Base-by-base conservation (phyloP, 1,139 yeast species). In the Eremothecium gossypii region DNA sequence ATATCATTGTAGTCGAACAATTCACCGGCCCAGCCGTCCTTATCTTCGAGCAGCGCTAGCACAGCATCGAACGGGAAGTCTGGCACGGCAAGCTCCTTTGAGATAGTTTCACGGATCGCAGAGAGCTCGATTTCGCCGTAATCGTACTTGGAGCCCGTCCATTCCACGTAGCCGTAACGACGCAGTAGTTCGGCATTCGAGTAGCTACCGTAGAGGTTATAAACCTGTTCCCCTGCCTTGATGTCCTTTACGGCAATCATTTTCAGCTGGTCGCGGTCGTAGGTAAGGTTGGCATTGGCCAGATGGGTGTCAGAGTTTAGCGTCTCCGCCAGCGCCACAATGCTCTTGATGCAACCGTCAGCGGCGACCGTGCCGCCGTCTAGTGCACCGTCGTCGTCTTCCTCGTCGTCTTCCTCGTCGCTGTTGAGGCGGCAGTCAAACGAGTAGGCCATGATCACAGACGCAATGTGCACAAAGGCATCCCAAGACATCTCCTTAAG, bases 271-370 rank as follows among this genome's bases (percentile, higher is more conserved):
- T 64, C 67, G 0, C 66, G 62, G 30, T 65, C 68, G 54, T 79
- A 76, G 27, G 69, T 69, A 45, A 86, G 65, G 43, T 77, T 74
- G 4, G 96, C 95, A 60, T 91, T 89, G 55, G 78, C 79, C n/a
- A 73, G 67, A 12, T 71, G 70, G 0, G 95, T 82, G 55, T 87
- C 91, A 0, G 96, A 89, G 55, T 91, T 91, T 46, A 91, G 66
- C 26, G 85, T 79, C 56, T 91, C 97, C 0, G 97, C 97, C 41
- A 87, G 66, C 0, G 97, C 95, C 6, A 87, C 87, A 95, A 91
- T 83, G 0, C 95, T 83, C 58, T 91, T 89, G 49, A 74, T 67
- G 43, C 71, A 73, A 2, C 69, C 68, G 41, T 73, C 79, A 7
- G 59, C 63, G 36, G 55, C 58, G 2, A 67, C 70, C 9, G 65